Evolutionary conservation across 805 yeast genomes (phyloP).

Genomic region (Yamadazyma akitaensis): DNA sequence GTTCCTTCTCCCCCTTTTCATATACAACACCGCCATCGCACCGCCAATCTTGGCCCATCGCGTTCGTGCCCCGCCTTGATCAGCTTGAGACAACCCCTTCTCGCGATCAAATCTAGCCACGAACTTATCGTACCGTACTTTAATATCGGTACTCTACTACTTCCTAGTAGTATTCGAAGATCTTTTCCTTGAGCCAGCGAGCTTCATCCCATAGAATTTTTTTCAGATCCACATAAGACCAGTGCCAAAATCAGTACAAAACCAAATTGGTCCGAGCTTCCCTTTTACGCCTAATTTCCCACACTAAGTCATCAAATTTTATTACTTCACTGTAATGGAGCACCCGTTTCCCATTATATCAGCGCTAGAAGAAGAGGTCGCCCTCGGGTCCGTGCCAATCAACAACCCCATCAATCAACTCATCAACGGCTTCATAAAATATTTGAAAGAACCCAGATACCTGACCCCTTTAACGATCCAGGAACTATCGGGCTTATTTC

Average conservation of each 20-base stretch:
- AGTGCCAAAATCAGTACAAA: too few relatives aligned
- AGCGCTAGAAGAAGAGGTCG: constrained; percentile 1
- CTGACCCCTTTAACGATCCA: constrained; percentile 36
- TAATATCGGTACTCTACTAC: not conserved
- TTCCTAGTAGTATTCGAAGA: not conserved
- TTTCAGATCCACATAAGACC: too few relatives aligned
- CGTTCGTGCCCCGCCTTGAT: not conserved
- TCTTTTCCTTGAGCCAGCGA: not conserved
- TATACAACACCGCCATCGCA: not conserved
- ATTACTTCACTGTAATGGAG: not conserved
- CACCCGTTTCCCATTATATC: not conserved
- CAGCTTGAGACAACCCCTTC: not conserved
- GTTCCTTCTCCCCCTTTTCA: not conserved
- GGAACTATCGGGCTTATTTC: constrained; percentile 34
- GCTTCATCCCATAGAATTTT: too few relatives aligned
- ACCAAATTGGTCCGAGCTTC: too few relatives aligned
- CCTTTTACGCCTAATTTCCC: too few relatives aligned
- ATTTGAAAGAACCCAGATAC: constrained; percentile 42
- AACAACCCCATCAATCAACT: constrained; percentile 4
- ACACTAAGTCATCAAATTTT: too few relatives aligned
- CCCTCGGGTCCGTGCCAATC: not conserved
- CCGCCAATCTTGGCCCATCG: not conserved
- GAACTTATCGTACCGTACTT: not conserved
- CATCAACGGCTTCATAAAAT: constrained; percentile 18
- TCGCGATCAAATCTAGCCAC: not conserved